Conservation (phyloP, 108 stramenopile species). For the Nitzschia sp. region DNA sequence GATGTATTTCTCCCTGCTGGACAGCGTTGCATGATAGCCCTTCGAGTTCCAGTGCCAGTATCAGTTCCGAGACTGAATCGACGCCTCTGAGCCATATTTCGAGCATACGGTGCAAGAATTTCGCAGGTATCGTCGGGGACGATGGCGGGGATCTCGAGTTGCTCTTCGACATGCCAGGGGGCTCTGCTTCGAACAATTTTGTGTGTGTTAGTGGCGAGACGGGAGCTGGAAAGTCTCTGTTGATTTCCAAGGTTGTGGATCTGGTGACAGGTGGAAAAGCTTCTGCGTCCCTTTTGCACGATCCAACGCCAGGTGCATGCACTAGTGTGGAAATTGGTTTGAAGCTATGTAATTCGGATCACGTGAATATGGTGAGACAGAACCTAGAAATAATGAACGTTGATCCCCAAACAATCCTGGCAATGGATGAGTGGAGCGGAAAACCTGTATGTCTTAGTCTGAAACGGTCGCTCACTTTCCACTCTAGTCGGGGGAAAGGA, state of each 20-base stretch:
- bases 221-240: slow-evolving; percentile 66
- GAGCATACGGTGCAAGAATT: slow-evolving; percentile 18
- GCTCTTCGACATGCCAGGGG: background rate
- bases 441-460: background rate
- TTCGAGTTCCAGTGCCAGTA: background rate
- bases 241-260: slow-evolving; percentile 66
- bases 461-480: background rate
- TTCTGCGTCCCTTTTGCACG: slow-evolving; percentile 33
- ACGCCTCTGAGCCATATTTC: slow-evolving; percentile 5
- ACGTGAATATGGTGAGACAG: slow-evolving; percentile 36
- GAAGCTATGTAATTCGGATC: slow-evolving; percentile 40
- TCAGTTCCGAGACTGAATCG: background rate
- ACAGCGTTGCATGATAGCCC: background rate
- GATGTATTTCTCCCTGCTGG: background rate
- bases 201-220: slow-evolving; percentile 57
- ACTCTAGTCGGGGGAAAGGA: slow-evolving; percentile 14
- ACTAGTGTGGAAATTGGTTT: slow-evolving; percentile 36
- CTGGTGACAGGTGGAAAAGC: slow-evolving; percentile 66
- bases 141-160: background rate
- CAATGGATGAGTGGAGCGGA: background rate
- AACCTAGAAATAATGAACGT: slow-evolving; percentile 33
- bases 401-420: slow-evolving; percentile 31
- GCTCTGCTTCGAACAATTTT: background rate
- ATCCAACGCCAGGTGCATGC: background rate
- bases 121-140: slow-evolving; percentile 12